Evolutionary conservation across 225 moss, liverwort and hornwort genomes (phyloP), one percentile per base, ranked within the genome.

Genomic region (Pleurozium schreberi): DNA sequence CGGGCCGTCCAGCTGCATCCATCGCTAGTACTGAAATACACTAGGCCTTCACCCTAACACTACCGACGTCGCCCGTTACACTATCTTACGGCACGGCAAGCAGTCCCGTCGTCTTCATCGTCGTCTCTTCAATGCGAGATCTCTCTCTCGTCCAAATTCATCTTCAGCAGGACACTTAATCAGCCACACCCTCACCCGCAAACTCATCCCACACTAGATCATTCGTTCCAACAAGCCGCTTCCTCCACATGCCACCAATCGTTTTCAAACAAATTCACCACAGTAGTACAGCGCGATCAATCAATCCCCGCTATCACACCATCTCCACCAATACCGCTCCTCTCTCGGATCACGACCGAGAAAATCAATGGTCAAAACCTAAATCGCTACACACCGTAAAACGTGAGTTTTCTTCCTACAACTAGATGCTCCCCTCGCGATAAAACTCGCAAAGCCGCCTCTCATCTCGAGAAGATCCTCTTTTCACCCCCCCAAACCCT

Each of bases 1-100:
- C 89, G 77, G 81, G n/a, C n/a, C n/a, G n/a, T n/a, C 92, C 92
- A 28, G 78, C 71, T 57, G 49, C 90, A 62, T 93, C 93, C 93
- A 93, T 93, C 88, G 69, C 92, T 90, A 38, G 77, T 47, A n/a
- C n/a, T n/a, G n/a, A n/a, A n/a, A n/a, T n/a, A n/a, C n/a, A n/a
- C 13, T 52, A 36, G 36, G 14, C 36, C 53, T 76, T 53, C 76
- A 76, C 34, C 76, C 53, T 76, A 23, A 14, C 64, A 38, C 74
- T 89, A 66, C 86, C 80, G 65, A 59, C 34, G 31, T 43, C 82
- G 45, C 81, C 90, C 73, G 55, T 80, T 57, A 23, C 75, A 76
- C 66, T 61, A 40, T n/a, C 40, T 82, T 20, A 75, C 78, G 81
- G 82, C 80, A 85, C 55, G 40, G 53, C 13, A 68, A 68, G 40